These are phyloP conservation scores for Kluyveromyces sp. DNA, from an alignment of 1,139 yeast species.

Conservation along the genomic window DNA sequence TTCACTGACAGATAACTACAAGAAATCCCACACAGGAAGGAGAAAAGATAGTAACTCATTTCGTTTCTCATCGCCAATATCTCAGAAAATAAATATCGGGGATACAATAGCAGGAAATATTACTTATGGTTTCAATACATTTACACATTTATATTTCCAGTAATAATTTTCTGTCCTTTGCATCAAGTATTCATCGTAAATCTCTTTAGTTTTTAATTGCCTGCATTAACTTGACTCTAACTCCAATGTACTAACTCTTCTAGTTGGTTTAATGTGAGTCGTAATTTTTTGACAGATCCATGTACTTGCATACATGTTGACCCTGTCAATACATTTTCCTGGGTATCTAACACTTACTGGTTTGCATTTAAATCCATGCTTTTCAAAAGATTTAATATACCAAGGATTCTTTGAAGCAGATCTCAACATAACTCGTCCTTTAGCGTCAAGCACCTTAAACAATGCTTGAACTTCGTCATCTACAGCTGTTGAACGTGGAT, in stretches of 20 bases:
- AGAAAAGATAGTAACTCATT: too few species aligned
- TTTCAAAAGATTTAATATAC: constrained; percentile 65
- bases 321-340: constrained; percentile 65
- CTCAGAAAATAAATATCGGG: too few species aligned
- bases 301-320: constrained; percentile 82
- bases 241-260: background rate
- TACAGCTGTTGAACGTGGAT: constrained; percentile 57
- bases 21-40: too few species aligned
- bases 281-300: constrained; percentile 64
- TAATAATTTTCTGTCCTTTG: too few species aligned
- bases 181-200: too few species aligned
- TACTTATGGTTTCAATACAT: too few species aligned
- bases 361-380: constrained; percentile 55
- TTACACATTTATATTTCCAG: too few species aligned
- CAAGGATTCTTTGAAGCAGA: constrained; percentile 70
- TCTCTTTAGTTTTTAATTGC: too few species aligned
- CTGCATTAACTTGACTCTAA: background rate
- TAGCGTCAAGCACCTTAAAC: constrained; percentile 51
- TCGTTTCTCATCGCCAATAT: too few species aligned
- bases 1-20: too few species aligned
- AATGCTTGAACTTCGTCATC: constrained; percentile 58
- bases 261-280: background rate
- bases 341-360: constrained; percentile 61
- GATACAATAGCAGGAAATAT: too few species aligned
- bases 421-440: constrained; percentile 71